These are phyloP conservation scores for Volvariella surrecta DNA, from an alignment of 1,284 basidiomycete genomes.

Conservation along the genomic window DNA sequence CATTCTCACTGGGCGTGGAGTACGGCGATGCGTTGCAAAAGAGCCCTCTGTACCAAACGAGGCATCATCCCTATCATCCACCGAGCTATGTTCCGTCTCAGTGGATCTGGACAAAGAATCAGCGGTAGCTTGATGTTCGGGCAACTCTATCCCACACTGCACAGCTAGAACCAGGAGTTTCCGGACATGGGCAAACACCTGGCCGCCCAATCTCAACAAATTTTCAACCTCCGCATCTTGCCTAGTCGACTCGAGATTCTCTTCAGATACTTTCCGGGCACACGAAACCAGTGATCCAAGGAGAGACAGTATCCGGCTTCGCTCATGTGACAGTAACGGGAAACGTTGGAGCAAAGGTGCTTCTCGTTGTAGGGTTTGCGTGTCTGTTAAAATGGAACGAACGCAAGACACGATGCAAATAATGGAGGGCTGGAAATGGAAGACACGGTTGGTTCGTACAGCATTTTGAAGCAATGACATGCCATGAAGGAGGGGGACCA, in stretches of 20 bases:
- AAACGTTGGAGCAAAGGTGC: slow-evolving; percentile 63
- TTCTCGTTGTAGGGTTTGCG: slow-evolving; percentile 83
- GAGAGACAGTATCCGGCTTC: slow-evolving; percentile 77
- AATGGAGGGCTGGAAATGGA: slow-evolving; percentile 79
- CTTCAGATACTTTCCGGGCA: slow-evolving; percentile 70
- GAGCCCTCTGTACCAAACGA: neutral
- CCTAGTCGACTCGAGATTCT: slow-evolving; percentile 34
- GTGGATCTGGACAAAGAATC: slow-evolving; percentile 4
- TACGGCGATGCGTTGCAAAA: slow-evolving; percentile 7
- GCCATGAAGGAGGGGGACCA: slow-evolving; percentile 76
- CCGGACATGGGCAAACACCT: slow-evolving; percentile 67
- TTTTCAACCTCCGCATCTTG: slow-evolving; percentile 54
- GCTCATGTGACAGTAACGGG: slow-evolving; percentile 64
- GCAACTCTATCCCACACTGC: slow-evolving; percentile 75
- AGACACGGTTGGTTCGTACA: slow-evolving; percentile 65
- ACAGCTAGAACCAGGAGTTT: slow-evolving; percentile 67
- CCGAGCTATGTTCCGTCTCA: neutral
- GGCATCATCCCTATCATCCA: neutral
- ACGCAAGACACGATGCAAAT: slow-evolving; percentile 93
- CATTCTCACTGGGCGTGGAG: slow-evolving; percentile 11
- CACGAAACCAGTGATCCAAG: slow-evolving; percentile 82
- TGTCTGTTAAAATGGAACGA: slow-evolving; percentile 78
- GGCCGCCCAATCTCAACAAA: slow-evolving; percentile 68
- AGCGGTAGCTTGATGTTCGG: slow-evolving; percentile 28
- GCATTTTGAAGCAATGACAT: slow-evolving; percentile 82